Percentiles rank a stretch among this genome's conserved stretches.
Evolutionary conservation across 257 asterid genomes (phyloP).

Genomic region (Eucommia ulmoides): DNA sequence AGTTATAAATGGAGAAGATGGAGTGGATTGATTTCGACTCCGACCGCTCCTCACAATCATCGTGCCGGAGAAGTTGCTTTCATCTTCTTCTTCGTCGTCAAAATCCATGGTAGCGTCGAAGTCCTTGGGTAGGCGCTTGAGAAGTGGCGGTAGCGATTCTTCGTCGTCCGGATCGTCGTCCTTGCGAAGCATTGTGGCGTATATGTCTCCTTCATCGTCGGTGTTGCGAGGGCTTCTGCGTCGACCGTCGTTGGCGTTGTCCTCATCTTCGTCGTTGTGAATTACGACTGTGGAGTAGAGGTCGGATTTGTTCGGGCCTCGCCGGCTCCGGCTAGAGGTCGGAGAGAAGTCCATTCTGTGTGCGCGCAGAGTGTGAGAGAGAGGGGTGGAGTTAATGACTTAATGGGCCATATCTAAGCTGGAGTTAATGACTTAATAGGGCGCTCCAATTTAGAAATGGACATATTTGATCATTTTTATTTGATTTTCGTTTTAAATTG

Average conservation of each 20-base stretch:
- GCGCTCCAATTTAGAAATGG: too few species aligned
- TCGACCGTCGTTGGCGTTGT: slow-evolving; percentile 15
- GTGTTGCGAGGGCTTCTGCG: too few species aligned
- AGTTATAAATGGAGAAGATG: slow-evolving; percentile 4
- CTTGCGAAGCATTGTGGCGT: slow-evolving; percentile 61
- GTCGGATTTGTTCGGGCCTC: slow-evolving; percentile 51
- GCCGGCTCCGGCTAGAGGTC: slow-evolving; percentile 49
- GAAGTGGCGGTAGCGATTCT: slow-evolving; percentile 72
- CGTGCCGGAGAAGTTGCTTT: slow-evolving; percentile 43
- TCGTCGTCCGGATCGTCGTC: slow-evolving; percentile 22
- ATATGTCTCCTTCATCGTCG: slow-evolving; percentile 29
- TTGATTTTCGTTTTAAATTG: too few species aligned
- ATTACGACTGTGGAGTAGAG: slow-evolving; percentile 48
- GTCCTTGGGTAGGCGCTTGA: slow-evolving; percentile 87
- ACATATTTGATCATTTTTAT: too few species aligned
- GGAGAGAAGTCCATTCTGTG: neutral
- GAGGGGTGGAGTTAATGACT: neutral
- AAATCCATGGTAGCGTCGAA: slow-evolving; percentile 55
- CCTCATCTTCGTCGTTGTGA: slow-evolving; percentile 21
- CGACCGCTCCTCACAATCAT: slow-evolving; percentile 60
- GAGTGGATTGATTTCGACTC: slow-evolving; percentile 4
- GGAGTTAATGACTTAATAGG: too few species aligned
- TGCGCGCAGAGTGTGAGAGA: neutral
- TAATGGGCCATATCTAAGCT: too few species aligned
- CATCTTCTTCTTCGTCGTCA: slow-evolving; percentile 32